A percentile compares a stretch with the other conserved stretches of the same genome.
Evolutionary conservation across 441 rosid genomes (phyloP).

Genomic region (Populus hybrid): DNA sequence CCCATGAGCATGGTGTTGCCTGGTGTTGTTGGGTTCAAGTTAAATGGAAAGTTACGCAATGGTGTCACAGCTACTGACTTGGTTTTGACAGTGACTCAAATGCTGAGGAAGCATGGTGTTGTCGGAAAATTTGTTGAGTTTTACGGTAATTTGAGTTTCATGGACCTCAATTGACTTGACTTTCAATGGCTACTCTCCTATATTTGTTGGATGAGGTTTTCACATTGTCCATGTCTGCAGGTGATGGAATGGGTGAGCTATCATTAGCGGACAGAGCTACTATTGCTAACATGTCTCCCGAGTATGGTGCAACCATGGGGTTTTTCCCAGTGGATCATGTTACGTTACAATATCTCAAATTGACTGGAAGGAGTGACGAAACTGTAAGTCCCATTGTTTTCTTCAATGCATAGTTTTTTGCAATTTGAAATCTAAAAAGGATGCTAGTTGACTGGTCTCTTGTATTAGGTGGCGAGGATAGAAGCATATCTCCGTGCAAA

Average conservation of each 20-base stretch:
- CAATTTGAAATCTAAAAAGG: slow-evolving; percentile 17
- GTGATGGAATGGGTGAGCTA: slow-evolving; percentile 87
- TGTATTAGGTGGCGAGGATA: slow-evolving; percentile 75
- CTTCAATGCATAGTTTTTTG: background rate
- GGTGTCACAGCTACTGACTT: slow-evolving; percentile 99
- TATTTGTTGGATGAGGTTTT: slow-evolving; percentile 1
- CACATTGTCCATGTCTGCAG: slow-evolving; percentile 34
- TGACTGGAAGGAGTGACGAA: slow-evolving; percentile 98
- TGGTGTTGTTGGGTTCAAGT: slow-evolving; percentile 97
- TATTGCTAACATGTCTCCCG: slow-evolving; percentile 99
- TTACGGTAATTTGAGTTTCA: slow-evolving; percentile 54
- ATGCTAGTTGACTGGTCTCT: slow-evolving; percentile 16
- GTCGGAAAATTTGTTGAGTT: slow-evolving; percentile 99
- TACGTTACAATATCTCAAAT: slow-evolving; percentile 87
- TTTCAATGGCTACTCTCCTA: slow-evolving; percentile 7
- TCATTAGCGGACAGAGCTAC: slow-evolving; percentile 99
- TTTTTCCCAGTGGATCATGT: slow-evolving; percentile 99
- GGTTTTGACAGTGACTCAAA: slow-evolving; percentile 96
- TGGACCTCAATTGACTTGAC: slow-evolving; percentile 15
- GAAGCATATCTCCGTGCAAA: slow-evolving; percentile 97
- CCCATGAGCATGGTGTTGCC: slow-evolving; percentile 99
- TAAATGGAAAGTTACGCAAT: slow-evolving; percentile 70
- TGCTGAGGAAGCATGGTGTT: slow-evolving; percentile 98
- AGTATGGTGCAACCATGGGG: slow-evolving; percentile 99
- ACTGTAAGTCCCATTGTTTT: slow-evolving; percentile 53